Evolutionary conservation across 306 rosid genomes (phyloP).

Genomic region (Pyrus pyrifolia): DNA sequence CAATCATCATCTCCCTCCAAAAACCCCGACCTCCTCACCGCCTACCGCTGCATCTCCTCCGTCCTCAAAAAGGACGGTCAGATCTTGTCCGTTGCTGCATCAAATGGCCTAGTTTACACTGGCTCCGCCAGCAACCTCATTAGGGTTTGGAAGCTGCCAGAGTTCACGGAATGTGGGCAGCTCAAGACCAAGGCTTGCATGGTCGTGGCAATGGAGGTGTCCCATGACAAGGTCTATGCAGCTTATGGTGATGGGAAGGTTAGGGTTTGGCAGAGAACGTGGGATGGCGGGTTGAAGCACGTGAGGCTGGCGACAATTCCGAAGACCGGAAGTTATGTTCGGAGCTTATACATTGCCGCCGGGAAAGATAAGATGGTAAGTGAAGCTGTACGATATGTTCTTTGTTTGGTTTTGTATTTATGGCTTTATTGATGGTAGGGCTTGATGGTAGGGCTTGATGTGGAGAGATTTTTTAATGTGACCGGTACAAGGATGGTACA

Average conservation of each 20-base stretch:
- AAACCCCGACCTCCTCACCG: conserved; percentile 35
- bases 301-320: conserved; percentile 67
- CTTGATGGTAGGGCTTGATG: neutral
- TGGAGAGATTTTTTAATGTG: too few species aligned
- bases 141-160: conserved; percentile 85
- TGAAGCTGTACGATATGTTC: neutral
- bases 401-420: conserved; percentile 3
- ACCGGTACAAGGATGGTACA: too few species aligned
- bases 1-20: conserved; percentile 14
- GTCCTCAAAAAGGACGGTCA: conserved; percentile 80
- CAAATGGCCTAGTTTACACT: conserved; percentile 64
- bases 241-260: conserved; percentile 86
- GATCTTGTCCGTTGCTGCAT: conserved; percentile 54
- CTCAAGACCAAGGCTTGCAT: conserved; percentile 62
- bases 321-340: conserved; percentile 51
- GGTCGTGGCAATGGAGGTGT: conserved; percentile 62
- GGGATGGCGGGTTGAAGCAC: conserved; percentile 72
- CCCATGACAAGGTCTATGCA: conserved; percentile 76
- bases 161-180: conserved; percentile 77
- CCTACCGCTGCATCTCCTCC: conserved; percentile 80
- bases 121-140: conserved; percentile 62
- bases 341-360: conserved; percentile 49
- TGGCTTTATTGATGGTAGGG: neutral
- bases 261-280: conserved; percentile 61
- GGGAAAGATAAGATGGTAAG: conserved; percentile 78